Conservation (phyloP, 495 filamentous ascomycete genomes). For the Neurospora sublineolata region DNA sequence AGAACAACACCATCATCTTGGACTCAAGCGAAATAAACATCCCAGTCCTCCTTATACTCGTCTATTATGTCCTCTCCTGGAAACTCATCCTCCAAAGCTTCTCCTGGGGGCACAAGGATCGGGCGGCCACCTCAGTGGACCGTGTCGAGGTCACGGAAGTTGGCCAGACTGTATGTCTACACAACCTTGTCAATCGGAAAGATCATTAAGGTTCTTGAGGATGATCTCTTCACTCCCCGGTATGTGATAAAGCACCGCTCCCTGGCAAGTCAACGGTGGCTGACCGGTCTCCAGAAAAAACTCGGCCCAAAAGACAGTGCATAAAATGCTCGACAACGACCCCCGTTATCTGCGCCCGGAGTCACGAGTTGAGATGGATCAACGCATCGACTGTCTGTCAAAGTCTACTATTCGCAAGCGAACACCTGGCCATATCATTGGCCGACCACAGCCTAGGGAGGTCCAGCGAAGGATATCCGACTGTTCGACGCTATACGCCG, state of each 20-base stretch:
- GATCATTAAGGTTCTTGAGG: slow-evolving; percentile 32
- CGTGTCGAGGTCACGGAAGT: slow-evolving; percentile 28
- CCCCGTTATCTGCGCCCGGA: slow-evolving; percentile 36
- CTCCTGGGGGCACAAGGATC: slow-evolving; percentile 21
- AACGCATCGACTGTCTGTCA: slow-evolving; percentile 24
- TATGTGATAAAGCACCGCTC: slow-evolving; percentile 1
- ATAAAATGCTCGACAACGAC: slow-evolving; percentile 35
- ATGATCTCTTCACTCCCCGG: slow-evolving; percentile 33
- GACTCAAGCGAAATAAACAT: neutral
- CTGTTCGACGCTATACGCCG: slow-evolving; percentile 17
- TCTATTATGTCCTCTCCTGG: slow-evolving; percentile 12
- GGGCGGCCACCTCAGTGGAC: slow-evolving; percentile 37
- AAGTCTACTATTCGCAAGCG: slow-evolving; percentile 10
- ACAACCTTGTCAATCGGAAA: slow-evolving; percentile 31
- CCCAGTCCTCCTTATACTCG: neutral
- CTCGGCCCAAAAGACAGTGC: slow-evolving; percentile 37
- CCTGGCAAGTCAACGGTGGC: neutral
- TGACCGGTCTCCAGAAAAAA: slow-evolving; percentile 24
- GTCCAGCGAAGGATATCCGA: slow-evolving; percentile 15
- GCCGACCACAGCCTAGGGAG: neutral
- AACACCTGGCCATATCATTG: neutral
- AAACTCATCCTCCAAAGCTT: slow-evolving; percentile 2
- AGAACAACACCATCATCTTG: neutral
- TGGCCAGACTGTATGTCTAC: slow-evolving; percentile 34
- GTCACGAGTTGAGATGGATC: slow-evolving; percentile 30